phyloP scores from a whole-genome alignment of 495 filamentous ascomycete species.

The Hypoxylon lienhwacheense region DNA sequence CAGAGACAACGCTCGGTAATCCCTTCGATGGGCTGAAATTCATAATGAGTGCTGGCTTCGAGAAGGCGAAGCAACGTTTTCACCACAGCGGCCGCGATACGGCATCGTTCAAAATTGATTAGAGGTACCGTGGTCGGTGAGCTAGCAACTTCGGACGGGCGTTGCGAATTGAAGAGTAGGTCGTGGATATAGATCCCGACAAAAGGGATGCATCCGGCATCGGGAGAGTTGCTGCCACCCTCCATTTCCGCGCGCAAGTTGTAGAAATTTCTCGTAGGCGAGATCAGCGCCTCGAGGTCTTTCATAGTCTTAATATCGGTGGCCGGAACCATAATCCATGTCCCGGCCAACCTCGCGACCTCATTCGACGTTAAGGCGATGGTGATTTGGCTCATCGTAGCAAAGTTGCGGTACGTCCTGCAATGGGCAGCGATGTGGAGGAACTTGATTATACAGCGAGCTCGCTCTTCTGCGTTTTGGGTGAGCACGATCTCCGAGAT shows the following conservation, averaged over 20 bases:
- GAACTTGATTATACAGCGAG: slow-evolving; percentile 81
- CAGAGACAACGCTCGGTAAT: slow-evolving; percentile 91
- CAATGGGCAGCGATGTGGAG: slow-evolving; percentile 90
- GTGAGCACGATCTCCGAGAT: slow-evolving; percentile 91
- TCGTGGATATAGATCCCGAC: slow-evolving; percentile 95
- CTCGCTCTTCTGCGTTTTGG: slow-evolving; percentile 76
- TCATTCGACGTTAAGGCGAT: slow-evolving; percentile 87
- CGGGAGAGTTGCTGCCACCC: slow-evolving; percentile 52
- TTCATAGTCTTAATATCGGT: slow-evolving; percentile 71
- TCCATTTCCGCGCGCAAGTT: slow-evolving; percentile 93
- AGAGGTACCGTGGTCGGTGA: slow-evolving; percentile 69
- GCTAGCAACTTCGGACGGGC: slow-evolving; percentile 70
- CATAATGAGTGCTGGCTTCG: slow-evolving; percentile 88
- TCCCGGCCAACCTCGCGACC: slow-evolving; percentile 70
- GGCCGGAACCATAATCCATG: slow-evolving; percentile 77
- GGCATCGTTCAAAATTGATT: slow-evolving; percentile 94
- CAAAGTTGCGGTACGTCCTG: slow-evolving; percentile 86
- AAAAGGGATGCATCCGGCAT: slow-evolving; percentile 93
- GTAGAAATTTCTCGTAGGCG: slow-evolving; percentile 88
- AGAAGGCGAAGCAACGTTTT: slow-evolving; percentile 88
- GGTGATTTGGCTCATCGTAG: slow-evolving; percentile 92
- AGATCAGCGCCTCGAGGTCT: slow-evolving; percentile 81
- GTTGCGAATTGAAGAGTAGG: slow-evolving; percentile 92
- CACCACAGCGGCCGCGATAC: slow-evolving; percentile 85
- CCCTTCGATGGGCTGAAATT: slow-evolving; percentile 80